Evolutionary conservation across 345 rosid genomes (phyloP).

Genomic region (Excoecaria cochinchinensis): DNA sequence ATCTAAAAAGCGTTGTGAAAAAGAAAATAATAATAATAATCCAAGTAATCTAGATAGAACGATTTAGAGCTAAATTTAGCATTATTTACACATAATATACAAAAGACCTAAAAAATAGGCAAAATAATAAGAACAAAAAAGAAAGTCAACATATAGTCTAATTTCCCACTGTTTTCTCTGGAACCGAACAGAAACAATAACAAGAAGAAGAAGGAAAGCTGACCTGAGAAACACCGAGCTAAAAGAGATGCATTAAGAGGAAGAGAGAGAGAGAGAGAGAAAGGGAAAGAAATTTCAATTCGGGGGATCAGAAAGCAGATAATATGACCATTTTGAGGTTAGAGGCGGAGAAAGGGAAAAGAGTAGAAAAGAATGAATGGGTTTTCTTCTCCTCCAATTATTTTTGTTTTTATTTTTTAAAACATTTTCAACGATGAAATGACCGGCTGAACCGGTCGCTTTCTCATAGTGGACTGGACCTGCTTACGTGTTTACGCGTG

Average conservation of each 20-base stretch:
- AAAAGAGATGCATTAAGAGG: constrained; percentile 6
- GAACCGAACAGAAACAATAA: constrained; percentile 3
- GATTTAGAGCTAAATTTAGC: background rate
- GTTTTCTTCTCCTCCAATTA: too few relatives aligned
- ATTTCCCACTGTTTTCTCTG: constrained; percentile 1
- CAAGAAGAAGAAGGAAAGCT: background rate
- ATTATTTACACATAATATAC: background rate
- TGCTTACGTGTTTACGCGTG: constrained; percentile 14
- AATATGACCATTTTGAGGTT: constrained; percentile 22
- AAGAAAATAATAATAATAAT: background rate
- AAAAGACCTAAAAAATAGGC: background rate
- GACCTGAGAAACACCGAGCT: background rate
- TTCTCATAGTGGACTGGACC: constrained; percentile 13
- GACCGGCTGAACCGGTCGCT: constrained; percentile 38
- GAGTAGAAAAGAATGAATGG: too few relatives aligned
- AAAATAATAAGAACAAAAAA: background rate
- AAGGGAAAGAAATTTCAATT: background rate
- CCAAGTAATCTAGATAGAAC: background rate
- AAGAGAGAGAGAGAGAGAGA: background rate
- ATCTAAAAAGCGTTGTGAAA: background rate
- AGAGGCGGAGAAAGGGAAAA: background rate
- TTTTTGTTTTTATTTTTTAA: too few relatives aligned
- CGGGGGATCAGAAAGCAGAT: background rate
- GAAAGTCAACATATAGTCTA: background rate
- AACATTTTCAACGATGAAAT: background rate